A percentile compares a stretch with the other conserved stretches of the same genome.
Evolutionary conservation across 75 land plant genomes (phyloP).

Genomic region (Pinus taeda): DNA sequence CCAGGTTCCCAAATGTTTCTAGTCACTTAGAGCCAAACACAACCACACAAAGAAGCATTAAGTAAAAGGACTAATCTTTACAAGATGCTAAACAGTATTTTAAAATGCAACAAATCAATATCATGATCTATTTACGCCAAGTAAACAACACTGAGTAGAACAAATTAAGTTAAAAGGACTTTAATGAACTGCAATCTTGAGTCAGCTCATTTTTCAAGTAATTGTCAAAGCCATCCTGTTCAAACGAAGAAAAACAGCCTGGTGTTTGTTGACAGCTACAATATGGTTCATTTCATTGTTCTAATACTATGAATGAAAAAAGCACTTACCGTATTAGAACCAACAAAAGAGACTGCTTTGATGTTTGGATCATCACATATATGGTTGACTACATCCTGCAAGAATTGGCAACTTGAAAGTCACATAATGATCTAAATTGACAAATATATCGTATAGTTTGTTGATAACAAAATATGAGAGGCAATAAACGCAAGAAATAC

Average conservation of each 20-base stretch:
- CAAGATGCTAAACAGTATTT: too few relatives aligned
- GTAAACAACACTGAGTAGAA: too few relatives aligned
- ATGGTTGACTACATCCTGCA: constrained; percentile 77
- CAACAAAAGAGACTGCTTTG: constrained; percentile 91
- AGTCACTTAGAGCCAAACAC: too few relatives aligned
- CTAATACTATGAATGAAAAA: background rate
- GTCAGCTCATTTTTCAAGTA: too few relatives aligned
- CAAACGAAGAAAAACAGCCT: background rate
- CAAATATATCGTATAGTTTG: background rate
- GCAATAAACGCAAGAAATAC: background rate
- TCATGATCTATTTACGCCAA: too few relatives aligned
- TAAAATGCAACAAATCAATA: too few relatives aligned
- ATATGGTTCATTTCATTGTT: background rate
- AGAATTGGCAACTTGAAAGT: background rate
- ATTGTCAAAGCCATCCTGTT: background rate
- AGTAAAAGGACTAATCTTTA: too few relatives aligned
- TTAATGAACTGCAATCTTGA: too few relatives aligned
- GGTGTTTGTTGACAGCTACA: background rate
- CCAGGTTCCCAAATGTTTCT: too few relatives aligned
- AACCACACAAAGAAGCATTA: too few relatives aligned
- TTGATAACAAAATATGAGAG: background rate
- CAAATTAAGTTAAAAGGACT: too few relatives aligned
- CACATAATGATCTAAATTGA: background rate
- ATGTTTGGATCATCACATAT: constrained; percentile 97
- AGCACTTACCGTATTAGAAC: constrained; percentile 80